phyloP scores from a whole-genome alignment of 371 early-diverging fungal genomes.

The Mucor irregularis region DNA sequence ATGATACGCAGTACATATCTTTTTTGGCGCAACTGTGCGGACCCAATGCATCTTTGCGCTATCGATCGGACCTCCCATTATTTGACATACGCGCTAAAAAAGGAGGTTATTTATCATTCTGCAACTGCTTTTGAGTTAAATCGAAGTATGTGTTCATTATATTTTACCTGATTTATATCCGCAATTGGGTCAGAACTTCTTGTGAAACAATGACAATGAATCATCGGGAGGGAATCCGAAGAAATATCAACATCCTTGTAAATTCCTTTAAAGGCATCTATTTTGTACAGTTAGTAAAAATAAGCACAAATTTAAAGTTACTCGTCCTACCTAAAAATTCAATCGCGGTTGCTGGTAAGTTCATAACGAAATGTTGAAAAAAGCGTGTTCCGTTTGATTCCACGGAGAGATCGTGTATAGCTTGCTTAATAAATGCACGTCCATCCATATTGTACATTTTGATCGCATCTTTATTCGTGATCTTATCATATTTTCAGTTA shows the following conservation, averaged over 20 bases:
- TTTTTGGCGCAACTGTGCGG: conserved; percentile 97
- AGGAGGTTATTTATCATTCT: conserved; percentile 57
- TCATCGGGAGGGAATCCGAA: conserved; percentile 69
- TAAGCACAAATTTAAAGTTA: conserved; percentile 48
- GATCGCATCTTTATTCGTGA: conserved; percentile 30
- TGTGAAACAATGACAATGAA: conserved; percentile 96
- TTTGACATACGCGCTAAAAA: conserved; percentile 52
- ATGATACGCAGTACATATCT: conserved; percentile 95
- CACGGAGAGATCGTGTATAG: conserved; percentile 48
- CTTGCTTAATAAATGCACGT: conserved; percentile 81
- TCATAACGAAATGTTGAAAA: conserved; percentile 97
- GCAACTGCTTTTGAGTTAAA: conserved; percentile 9
- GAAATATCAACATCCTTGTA: conserved; percentile 48
- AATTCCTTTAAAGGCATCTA: conserved; percentile 74
- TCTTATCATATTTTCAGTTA: conserved; percentile 13
- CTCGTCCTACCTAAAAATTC: conserved; percentile 80
- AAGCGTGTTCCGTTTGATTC: conserved; percentile 44
- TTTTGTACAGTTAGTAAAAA: background rate
- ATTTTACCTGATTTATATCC: conserved; percentile 51
- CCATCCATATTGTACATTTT: conserved; percentile 88
- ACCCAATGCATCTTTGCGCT: conserved; percentile 64
- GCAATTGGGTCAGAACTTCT: conserved; percentile 68
- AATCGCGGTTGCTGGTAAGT: conserved; percentile 94
- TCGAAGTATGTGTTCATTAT: background rate
- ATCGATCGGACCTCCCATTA: conserved; percentile 52